phyloP scores from a whole-genome alignment of 2,329 filamentous ascomycete genomes.

The Monilinia fructicola region DNA sequence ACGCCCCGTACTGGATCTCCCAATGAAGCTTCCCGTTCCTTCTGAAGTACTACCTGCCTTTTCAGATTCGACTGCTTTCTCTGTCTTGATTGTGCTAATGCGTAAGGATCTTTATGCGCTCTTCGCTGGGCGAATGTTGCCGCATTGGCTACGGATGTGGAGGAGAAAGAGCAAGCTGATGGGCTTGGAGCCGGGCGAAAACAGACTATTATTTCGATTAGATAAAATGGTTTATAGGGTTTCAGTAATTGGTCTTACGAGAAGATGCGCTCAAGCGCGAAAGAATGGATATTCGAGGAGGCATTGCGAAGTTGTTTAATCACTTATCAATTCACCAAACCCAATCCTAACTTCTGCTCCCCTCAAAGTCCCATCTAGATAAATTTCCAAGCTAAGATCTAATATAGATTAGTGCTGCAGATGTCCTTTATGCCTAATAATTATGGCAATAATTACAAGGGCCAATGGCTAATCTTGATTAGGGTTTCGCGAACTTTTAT shows the following conservation, averaged over 20 bases:
- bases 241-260: slow-evolving; percentile 48
- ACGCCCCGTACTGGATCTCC: slow-evolving; percentile 80
- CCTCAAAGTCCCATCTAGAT: slow-evolving; percentile 22
- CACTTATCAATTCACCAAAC: background rate
- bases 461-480: slow-evolving; percentile 22
- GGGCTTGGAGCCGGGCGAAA: slow-evolving; percentile 54
- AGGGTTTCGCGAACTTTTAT: slow-evolving; percentile 24
- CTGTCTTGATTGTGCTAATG: slow-evolving; percentile 75
- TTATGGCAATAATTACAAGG: background rate
- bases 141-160: slow-evolving; percentile 64
- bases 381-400: slow-evolving; percentile 29
- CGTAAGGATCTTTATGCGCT: slow-evolving; percentile 76
- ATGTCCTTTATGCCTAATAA: fast-evolving
- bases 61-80: slow-evolving; percentile 80
- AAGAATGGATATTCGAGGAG: slow-evolving; percentile 63
- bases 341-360: slow-evolving; percentile 9
- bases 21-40: slow-evolving; percentile 61
- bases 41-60: slow-evolving; percentile 67
- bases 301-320: slow-evolving; percentile 49
- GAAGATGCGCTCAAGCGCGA: slow-evolving; percentile 59
- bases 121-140: slow-evolving; percentile 60
- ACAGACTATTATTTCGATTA: slow-evolving; percentile 50
- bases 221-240: background rate
- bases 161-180: slow-evolving; percentile 52
- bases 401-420: slow-evolving; percentile 35